Base-by-base conservation (phyloP, 2,329 filamentous ascomycete species). In the Calonectria pteridis region DNA sequence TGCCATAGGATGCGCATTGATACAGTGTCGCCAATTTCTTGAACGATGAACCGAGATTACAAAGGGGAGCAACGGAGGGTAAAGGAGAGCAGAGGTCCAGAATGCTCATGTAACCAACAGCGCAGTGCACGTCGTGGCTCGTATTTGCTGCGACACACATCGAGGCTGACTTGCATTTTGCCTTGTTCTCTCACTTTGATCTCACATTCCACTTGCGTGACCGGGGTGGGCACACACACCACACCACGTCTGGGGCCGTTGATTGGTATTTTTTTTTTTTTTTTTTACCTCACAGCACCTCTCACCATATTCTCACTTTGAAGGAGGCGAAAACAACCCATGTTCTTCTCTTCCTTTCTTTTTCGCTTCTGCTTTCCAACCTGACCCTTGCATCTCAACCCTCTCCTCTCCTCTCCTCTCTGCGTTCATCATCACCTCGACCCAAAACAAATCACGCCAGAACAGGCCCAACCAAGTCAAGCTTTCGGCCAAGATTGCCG, bases 251-350 rank as follows among this genome's bases (percentile, higher is more conserved):
- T 16, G 10, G 59, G 37, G 40, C 26, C n/a, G 13, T 37, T 63
- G 59, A 63, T 63, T 63, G 59, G 59, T n/a, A 63, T 43, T 63
- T 63, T 20, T 26, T 18, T 63, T 63, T 37, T 37, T n/a, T 46
- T 43, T 63, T 63, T 20, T 26, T 18, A 18, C 16, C 58, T 63
- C 35, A 23, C 35, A 46, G 33, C 20, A 20, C 59, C 10, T 59
- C 33, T 59, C 29, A 26, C 55, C 28, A 29, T 29, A 11, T 58
- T 37, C 29, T 63, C 31, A 18, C 37, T 43, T 37, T 43, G n/a
- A 13, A 63, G 14, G 59, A 43, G 35, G 37, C 35, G n/a, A 63
- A 59, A n/a, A 46, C 26, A 63, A 10, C 20, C 33, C n/a, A 14
- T 28, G 2, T 3, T 18, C 33, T 40, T 62, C 33, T 10, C 40